Evolutionary conservation across 2,329 filamentous ascomycete genomes (phyloP).

Genomic region (Beauveria rudraprayagi): DNA sequence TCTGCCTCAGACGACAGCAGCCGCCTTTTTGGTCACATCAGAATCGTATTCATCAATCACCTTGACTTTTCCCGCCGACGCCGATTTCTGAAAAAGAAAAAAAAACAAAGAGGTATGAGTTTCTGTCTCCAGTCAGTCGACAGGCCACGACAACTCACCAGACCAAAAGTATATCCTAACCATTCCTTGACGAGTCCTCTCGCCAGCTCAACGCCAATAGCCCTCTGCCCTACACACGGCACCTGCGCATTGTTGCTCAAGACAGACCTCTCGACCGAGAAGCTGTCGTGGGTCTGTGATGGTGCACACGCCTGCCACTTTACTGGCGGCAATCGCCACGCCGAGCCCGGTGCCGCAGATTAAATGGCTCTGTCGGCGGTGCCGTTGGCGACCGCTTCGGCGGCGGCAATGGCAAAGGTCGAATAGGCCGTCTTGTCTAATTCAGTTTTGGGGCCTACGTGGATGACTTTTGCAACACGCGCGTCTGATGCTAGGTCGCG

Average conservation of each 20-base stretch:
- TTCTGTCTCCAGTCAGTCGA: background rate
- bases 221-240: conserved; percentile 75
- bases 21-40: background rate
- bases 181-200: conserved; percentile 71
- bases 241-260: conserved; percentile 83
- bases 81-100: background rate
- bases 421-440: conserved; percentile 76
- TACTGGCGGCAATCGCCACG: conserved; percentile 84
- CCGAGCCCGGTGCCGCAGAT: conserved; percentile 84
- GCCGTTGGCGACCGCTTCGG: conserved; percentile 51
- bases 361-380: conserved; percentile 68
- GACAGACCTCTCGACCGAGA: conserved; percentile 71
- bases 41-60: background rate
- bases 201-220: conserved; percentile 73
- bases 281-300: conserved; percentile 81
- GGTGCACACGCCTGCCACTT: conserved; percentile 71
- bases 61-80: background rate
- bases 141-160: conserved; percentile 15
- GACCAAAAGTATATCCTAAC: conserved; percentile 73
- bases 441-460: conserved; percentile 60
- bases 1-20: background rate
- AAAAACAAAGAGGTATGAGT: background rate
- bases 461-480: conserved; percentile 58
- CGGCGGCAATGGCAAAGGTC: conserved; percentile 66
- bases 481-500: conserved; percentile 58